A percentile compares a stretch with the other conserved stretches of the same genome.
phyloP scores from a whole-genome alignment of 306 rosid species.

The Delonix regia region DNA sequence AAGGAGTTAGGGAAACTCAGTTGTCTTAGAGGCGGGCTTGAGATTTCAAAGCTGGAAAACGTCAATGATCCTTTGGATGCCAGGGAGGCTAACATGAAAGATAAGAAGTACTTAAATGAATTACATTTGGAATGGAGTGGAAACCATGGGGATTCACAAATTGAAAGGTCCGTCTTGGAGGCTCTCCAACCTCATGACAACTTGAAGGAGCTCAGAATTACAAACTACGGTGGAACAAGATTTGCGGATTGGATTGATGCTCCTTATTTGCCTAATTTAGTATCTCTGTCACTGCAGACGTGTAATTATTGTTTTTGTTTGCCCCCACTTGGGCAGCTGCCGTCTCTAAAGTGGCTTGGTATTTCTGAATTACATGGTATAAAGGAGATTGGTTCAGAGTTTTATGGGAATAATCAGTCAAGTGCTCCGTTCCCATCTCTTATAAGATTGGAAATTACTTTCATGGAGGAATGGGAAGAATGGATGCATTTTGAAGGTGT shows the following conservation, averaged over 20 bases:
- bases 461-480: background rate
- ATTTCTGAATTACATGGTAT: background rate
- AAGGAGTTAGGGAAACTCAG: background rate
- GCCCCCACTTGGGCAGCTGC: background rate
- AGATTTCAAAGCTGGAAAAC: background rate
- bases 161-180: background rate
- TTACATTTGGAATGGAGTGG: background rate
- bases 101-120: constrained; percentile 20
- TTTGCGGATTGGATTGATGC: constrained; percentile 22
- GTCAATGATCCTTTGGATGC: background rate
- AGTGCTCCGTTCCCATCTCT: background rate
- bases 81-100: background rate
- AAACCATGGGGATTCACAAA: background rate
- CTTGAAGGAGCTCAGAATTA: background rate
- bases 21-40: constrained; percentile 14
- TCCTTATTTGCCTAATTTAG: background rate
- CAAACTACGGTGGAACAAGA: background rate
- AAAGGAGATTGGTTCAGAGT: background rate
- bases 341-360: background rate
- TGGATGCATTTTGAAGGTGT: constrained; percentile 4
- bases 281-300: too few species aligned
- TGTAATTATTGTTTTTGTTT: background rate
- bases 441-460: background rate
- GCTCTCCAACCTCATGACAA: background rate
- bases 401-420: background rate